phyloP scores from a whole-genome alignment of 2,329 filamentous ascomycete genomes.

The Clarireedia homoeocarpa region DNA sequence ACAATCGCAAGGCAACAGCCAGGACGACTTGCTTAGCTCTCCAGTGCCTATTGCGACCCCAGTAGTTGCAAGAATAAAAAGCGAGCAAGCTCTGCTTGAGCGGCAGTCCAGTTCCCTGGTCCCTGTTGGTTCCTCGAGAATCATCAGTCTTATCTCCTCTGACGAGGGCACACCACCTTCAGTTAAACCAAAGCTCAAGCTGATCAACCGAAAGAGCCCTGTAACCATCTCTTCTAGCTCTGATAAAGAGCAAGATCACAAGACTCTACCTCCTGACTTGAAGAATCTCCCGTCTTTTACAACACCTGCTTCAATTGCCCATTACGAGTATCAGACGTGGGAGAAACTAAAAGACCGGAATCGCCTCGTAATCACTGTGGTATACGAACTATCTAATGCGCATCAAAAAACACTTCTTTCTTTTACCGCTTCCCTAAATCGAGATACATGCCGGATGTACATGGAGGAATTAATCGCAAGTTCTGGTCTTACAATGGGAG shows the following conservation, averaged over 20 bases:
- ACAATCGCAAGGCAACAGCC: neutral
- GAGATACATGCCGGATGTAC: conserved; percentile 3
- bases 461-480: neutral
- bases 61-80: neutral
- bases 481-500: conserved; percentile 8
- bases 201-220: conserved; percentile 10
- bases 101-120: neutral
- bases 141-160: conserved; percentile 21
- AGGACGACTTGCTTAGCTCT: neutral
- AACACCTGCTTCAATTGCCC: conserved; percentile 20
- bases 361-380: conserved; percentile 36
- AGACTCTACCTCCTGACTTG: conserved; percentile 5
- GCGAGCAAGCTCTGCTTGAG: neutral
- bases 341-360: conserved; percentile 23
- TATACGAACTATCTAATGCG: neutral
- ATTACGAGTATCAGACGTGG: conserved; percentile 17
- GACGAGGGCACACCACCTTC: conserved; percentile 13
- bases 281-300: conserved; percentile 16
- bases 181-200: conserved; percentile 10
- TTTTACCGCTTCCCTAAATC: conserved; percentile 4
- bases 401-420: conserved; percentile 6
- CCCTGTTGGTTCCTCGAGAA: neutral
- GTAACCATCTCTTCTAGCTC: conserved; percentile 11
- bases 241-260: conserved; percentile 10
- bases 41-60: neutral